phyloP scores from a whole-genome alignment of 768 basidiomycete species.

The Saitozyma podzolica region DNA sequence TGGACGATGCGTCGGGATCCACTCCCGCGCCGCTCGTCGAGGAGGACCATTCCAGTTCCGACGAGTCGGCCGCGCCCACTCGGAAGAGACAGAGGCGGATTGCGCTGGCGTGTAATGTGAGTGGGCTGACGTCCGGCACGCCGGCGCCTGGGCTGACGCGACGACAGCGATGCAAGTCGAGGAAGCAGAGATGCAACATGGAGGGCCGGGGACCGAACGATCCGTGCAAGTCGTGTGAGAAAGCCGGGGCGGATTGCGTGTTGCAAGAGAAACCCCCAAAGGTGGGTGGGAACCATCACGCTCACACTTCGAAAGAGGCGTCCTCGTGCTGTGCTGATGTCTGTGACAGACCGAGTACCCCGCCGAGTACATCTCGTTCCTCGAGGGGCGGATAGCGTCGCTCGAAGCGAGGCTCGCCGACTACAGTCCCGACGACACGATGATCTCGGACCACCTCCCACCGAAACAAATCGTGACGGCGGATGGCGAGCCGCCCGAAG shows the following conservation, averaged over 20 bases:
- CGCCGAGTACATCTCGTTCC: slow-evolving; percentile 14
- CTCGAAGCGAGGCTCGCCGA: slow-evolving; percentile 18
- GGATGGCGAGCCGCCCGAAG: background rate
- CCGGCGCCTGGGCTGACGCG: background rate
- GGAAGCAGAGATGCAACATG: slow-evolving; percentile 19
- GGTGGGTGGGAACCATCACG: background rate
- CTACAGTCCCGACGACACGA: slow-evolving; percentile 8
- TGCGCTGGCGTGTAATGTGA: slow-evolving; percentile 18
- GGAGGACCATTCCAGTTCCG: slow-evolving; percentile 7
- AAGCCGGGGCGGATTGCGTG: slow-evolving; percentile 15
- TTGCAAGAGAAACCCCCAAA: slow-evolving; percentile 14
- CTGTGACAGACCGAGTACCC: slow-evolving; percentile 9
- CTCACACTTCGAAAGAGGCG: no score
- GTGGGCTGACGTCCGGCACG: background rate
- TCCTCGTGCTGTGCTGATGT: background rate
- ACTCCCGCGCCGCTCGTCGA: slow-evolving; percentile 10
- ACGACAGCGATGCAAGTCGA: slow-evolving; percentile 10
- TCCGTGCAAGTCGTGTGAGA: slow-evolving; percentile 17
- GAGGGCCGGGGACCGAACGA: slow-evolving; percentile 12
- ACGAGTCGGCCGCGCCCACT: slow-evolving; percentile 4
- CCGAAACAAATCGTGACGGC: background rate
- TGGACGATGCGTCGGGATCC: slow-evolving; percentile 7
- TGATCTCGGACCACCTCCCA: slow-evolving; percentile 10
- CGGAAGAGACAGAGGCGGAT: slow-evolving; percentile 8
- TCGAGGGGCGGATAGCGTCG: slow-evolving; percentile 15